A percentile compares a stretch with the other conserved stretches of the same genome.
Evolutionary conservation across 805 yeast species (phyloP).

Genomic region (Jamesozyma hellenica): DNA sequence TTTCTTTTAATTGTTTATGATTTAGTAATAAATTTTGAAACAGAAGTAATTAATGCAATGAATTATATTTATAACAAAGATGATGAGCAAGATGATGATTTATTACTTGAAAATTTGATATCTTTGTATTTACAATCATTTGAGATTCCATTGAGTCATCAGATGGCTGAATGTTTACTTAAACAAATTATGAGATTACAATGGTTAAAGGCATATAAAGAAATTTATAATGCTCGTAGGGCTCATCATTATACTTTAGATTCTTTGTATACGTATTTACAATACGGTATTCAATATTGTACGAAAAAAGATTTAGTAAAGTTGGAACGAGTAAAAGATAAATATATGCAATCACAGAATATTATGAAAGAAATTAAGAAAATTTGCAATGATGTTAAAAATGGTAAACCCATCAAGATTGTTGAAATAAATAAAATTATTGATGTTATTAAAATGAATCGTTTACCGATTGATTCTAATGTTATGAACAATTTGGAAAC

Average conservation of each 20-base stretch:
- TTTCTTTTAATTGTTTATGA: background rate
- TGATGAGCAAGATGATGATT: conserved; percentile 35
- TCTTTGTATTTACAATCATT: conserved; percentile 4
- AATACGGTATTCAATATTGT: conserved; percentile 17
- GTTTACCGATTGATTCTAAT: conserved; percentile 16
- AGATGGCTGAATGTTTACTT: conserved; percentile 7
- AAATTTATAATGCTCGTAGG: conserved; percentile 5
- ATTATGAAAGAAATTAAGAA: conserved; percentile 7
- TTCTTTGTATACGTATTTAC: conserved; percentile 10
- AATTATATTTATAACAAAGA: background rate
- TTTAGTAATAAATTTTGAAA: background rate
- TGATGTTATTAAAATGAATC: conserved; percentile 5
- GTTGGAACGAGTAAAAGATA: conserved; percentile 12
- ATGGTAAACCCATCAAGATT: conserved; percentile 6
- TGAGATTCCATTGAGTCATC: conserved; percentile 10
- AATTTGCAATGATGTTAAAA: conserved; percentile 9
- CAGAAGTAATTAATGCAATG: background rate
- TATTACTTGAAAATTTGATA: conserved; percentile 1
- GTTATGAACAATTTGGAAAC: conserved; percentile 8
- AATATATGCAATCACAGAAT: conserved; percentile 13
- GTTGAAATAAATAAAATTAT: conserved; percentile 8
- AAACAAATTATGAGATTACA: conserved; percentile 10
- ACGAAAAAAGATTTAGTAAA: conserved; percentile 12
- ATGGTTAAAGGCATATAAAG: conserved; percentile 18
- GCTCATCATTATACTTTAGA: conserved; percentile 5